A percentile compares a stretch with the other conserved stretches of the same genome.
phyloP scores from a whole-genome alignment of 1,284 basidiomycete genomes.

The Naganishia albida region DNA sequence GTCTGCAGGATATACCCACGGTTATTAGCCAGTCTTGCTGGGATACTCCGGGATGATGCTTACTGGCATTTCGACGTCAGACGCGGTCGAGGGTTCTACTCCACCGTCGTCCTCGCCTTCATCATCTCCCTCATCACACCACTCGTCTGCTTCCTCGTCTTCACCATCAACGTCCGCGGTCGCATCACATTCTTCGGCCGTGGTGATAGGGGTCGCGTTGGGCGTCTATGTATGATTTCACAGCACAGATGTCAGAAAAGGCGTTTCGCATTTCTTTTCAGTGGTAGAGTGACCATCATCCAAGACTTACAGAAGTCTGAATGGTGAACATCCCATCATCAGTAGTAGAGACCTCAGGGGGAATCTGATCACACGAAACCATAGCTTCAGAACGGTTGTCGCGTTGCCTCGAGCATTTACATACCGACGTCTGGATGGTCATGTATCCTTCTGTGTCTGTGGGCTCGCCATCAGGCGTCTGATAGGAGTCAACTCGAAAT shows the following conservation, averaged over 20 bases:
- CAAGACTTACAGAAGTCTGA: constrained; percentile 3
- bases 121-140: no score
- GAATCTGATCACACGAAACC: background rate
- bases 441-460: background rate
- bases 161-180: constrained; percentile 9
- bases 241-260: background rate
- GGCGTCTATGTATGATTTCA: background rate
- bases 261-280: background rate
- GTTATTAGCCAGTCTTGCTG: no score
- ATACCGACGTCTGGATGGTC: constrained; percentile 18
- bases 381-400: background rate
- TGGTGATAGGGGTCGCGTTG: constrained; percentile 1
- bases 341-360: background rate
- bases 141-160: background rate
- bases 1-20: background rate
- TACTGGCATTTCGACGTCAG: no score
- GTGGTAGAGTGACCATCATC: background rate
- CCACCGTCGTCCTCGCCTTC: no score
- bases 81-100: no score
- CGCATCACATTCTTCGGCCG: background rate
- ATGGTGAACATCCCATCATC: background rate
- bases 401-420: no score
- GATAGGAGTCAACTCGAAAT: background rate
- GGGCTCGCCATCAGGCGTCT: background rate
- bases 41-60: background rate